Evolutionary conservation across 805 yeast species (phyloP).

Genomic region (Ogataea parapolymorpha): DNA sequence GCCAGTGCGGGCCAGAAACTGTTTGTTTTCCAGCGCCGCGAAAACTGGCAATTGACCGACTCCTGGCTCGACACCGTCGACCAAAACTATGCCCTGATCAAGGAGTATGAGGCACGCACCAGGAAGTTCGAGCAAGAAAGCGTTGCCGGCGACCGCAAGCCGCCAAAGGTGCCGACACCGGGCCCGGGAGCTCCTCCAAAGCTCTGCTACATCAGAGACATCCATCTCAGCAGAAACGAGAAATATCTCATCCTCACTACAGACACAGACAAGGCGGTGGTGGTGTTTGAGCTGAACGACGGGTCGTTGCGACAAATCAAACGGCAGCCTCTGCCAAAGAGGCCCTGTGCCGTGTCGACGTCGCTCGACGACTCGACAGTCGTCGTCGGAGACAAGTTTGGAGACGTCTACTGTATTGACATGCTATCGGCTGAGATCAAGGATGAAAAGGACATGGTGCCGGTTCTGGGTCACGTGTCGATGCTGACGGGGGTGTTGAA

Average conservation of each 20-base stretch:
- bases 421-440: conserved; percentile 37
- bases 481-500: conserved; percentile 80
- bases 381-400: conserved; percentile 89
- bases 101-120: conserved; percentile 43
- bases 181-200: conserved; percentile 69
- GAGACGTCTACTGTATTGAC: conserved; percentile 77
- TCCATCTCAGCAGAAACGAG: conserved; percentile 53
- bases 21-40: conserved; percentile 43
- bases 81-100: conserved; percentile 41
- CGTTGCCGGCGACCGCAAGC: conserved; percentile 30
- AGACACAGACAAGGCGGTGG: conserved; percentile 78
- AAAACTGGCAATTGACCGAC: conserved; percentile 39
- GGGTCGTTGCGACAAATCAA: conserved; percentile 40
- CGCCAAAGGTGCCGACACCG: conserved; percentile 55
- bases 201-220: conserved; percentile 63
- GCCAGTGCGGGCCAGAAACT: conserved; percentile 57
- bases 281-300: conserved; percentile 49
- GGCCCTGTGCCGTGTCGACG: conserved; percentile 81
- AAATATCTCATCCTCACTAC: conserved; percentile 62
- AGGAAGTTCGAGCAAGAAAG: conserved; percentile 30
- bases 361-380: conserved; percentile 49
- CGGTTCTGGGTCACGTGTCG: conserved; percentile 92
- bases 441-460: conserved; percentile 47
- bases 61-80: conserved; percentile 63
- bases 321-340: conserved; percentile 80